A percentile compares a stretch with the other conserved stretches of the same genome.
Evolutionary conservation across 805 yeast species (phyloP).

Genomic region (Peterozyma xylosa): DNA sequence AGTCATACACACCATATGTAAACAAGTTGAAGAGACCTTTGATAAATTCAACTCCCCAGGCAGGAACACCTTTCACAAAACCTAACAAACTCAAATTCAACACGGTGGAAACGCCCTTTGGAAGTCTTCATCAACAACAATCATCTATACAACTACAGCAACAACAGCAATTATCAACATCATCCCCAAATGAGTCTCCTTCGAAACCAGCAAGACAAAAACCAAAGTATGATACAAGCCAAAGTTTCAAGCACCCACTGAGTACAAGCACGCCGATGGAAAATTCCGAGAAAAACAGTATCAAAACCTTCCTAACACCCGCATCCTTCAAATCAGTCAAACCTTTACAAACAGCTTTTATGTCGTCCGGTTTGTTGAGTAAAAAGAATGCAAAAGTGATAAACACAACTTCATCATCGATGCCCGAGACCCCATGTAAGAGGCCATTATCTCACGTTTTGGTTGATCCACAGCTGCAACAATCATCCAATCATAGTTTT

Average conservation of each 20-base stretch:
- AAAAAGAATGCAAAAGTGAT: constrained; percentile 34
- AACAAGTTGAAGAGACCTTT: constrained; percentile 6
- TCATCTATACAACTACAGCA: constrained; percentile 4
- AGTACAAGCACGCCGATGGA: constrained; percentile 8
- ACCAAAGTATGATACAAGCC: constrained; percentile 10
- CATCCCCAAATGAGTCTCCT: constrained; percentile 21
- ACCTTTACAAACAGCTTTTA: constrained; percentile 81
- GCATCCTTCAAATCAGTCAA: constrained; percentile 62
- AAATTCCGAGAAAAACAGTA: neutral
- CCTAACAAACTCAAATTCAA: neutral
- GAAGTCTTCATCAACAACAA: neutral
- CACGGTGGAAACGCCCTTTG: constrained; percentile 5
- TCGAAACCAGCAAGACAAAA: constrained; percentile 24
- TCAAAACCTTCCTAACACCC: constrained; percentile 34
- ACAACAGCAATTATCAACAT: constrained; percentile 3
- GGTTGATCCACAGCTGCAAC: constrained; percentile 14
- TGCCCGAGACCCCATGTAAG: constrained; percentile 65
- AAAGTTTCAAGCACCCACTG: neutral
- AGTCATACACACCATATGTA: constrained; percentile 2
- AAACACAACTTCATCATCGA: constrained; percentile 17
- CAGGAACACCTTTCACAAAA: neutral
- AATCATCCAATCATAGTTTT: constrained; percentile 14
- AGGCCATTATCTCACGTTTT: constrained; percentile 22
- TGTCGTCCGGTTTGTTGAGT: constrained; percentile 63
- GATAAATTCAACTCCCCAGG: constrained; percentile 3